These are phyloP conservation scores for Fusarium cicatricum DNA, from an alignment of 2,329 filamentous ascomycete species.

Conservation along the genomic window DNA sequence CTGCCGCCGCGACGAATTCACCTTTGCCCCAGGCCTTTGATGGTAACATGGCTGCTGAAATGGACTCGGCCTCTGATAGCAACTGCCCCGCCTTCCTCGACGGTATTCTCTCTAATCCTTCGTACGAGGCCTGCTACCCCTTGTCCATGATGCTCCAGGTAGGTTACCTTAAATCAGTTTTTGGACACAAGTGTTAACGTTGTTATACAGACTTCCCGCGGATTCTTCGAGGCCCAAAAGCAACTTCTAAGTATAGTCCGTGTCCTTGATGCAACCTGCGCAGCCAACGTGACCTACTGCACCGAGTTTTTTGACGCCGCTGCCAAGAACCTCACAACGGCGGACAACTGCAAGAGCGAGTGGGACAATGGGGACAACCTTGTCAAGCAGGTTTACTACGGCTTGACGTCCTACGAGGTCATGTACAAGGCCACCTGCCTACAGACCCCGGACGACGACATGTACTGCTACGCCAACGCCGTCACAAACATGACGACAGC, in stretches of 20 bases:
- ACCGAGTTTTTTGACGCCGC: constrained; percentile 68
- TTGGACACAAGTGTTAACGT: constrained; percentile 7
- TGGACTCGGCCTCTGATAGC: constrained; percentile 59
- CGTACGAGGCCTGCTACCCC: constrained; percentile 79
- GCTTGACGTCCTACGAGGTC: constrained; percentile 78
- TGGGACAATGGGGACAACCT: constrained; percentile 71
- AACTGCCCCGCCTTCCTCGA: constrained; percentile 74
- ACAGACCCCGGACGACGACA: constrained; percentile 67
- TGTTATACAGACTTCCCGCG: constrained; percentile 73
- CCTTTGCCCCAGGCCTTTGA: constrained; percentile 70
- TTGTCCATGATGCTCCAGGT: constrained; percentile 86
- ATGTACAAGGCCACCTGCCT: constrained; percentile 85
- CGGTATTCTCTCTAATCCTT: constrained; percentile 68
- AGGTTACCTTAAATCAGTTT: constrained; percentile 42
- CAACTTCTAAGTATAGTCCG: constrained; percentile 76
- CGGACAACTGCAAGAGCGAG: constrained; percentile 76
- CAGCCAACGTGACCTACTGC: constrained; percentile 72
- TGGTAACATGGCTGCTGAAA: constrained; percentile 68
- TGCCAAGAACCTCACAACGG: constrained; percentile 69
- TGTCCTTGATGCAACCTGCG: constrained; percentile 81
- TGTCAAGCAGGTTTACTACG: constrained; percentile 77
- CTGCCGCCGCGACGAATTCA: constrained; percentile 49
- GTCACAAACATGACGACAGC: constrained; percentile 77
- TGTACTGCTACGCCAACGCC: constrained; percentile 86
- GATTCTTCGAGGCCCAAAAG: constrained; percentile 82